Evolutionary conservation across 768 basidiomycete species (phyloP), one percentile per base, ranked within the genome.

Genomic region (Pleurotus ostreatus): DNA sequence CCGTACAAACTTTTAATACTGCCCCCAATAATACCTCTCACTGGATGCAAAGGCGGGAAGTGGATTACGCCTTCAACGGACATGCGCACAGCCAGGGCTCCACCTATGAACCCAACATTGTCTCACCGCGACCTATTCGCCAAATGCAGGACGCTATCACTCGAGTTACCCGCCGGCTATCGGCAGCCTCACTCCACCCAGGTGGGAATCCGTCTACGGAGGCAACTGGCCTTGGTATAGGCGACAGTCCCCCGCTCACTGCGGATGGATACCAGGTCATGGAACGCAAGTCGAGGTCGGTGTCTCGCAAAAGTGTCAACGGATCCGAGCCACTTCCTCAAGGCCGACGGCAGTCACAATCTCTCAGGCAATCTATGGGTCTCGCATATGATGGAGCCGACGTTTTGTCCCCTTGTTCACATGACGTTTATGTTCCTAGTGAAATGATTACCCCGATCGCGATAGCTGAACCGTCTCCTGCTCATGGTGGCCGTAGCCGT

Each of bases 351-450:
- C 43, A 55, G 13, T 47, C 57, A 15, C 25, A 12, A 15, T 57
- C 39, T 41, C 55, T 55, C 16, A 63, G 73, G 15, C 67, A 71
- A 47, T 76, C 71, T 43, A 67, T 69, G 40, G 75, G 68, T 18
- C 69, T 74, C 38, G 77, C 84, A 3, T 86, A 88, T 57, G 81
- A 78, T 56, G 81, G 79, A 38, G 76, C 78, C 39, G 82, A 83
- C 55, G 64, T 77, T 25, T 62, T 66, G 2, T 82, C 83, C 7
- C 83, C 22, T 9, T 18, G 16, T 20, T 20, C 43, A n/a, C 37
- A 22, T 18, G 13, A 55, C 63, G 46, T 55, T 67, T n/a, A 45
- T 37, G 8, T 60, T 43, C 46, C 69, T 44, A 11, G 30, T 34
- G 30, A 34, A 34, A 66, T 69, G 55, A 56, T 64, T 58, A 68